Base-by-base conservation (phyloP, 139 green algal species). In the Pseudopediastrum boryanum region DNA sequence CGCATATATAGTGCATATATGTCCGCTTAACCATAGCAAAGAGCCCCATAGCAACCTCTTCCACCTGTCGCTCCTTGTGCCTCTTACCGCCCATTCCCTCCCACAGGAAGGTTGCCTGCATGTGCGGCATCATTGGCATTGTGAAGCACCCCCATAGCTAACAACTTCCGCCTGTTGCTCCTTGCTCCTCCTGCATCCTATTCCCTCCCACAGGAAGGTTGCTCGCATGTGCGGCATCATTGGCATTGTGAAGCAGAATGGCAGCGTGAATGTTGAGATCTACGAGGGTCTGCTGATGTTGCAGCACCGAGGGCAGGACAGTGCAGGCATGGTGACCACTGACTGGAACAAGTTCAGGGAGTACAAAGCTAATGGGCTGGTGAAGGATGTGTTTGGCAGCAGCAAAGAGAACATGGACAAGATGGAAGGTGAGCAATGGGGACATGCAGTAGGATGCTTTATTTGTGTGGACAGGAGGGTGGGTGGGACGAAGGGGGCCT, bases 211-310 rank as follows among this genome's bases (percentile, higher is more conserved):
- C n/a, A 92, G 88, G 70, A 58, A 68, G n/a, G 41, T 82, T 19
- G 74, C 83, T 2, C 86, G 84, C 38, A 94, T 93, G 89, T 99
- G 96, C 82, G 96, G 96, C 71, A 98, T 99, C 81, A 95, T 99
- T 64, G 95, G 95, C 67, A 93, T 99, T 52, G 95, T 91, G 85
- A 95, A 93, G 79, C 85, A 90, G 33, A 82, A 93, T 39, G 93
- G 94, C 52, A 41, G 77, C 46, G 93, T 88, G 7, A 95, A 93
- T 42, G 87, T 91, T 13, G 95, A 98, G 86, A 78, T 99, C 29
- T 99, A 98, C 80, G 96, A 99, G 81, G 96, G 91, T 8, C 78
- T 98, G 71, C 89, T 99, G 4, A 98, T 98, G 95, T 90, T 99
- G 68, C 88, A 95, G 70, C 71, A 82, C 46, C 44, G 74, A 10